A percentile compares a stretch with the other conserved stretches of the same genome.
Evolutionary conservation across 768 basidiomycete genomes (phyloP).

Genomic region (Royoungia palumana): DNA sequence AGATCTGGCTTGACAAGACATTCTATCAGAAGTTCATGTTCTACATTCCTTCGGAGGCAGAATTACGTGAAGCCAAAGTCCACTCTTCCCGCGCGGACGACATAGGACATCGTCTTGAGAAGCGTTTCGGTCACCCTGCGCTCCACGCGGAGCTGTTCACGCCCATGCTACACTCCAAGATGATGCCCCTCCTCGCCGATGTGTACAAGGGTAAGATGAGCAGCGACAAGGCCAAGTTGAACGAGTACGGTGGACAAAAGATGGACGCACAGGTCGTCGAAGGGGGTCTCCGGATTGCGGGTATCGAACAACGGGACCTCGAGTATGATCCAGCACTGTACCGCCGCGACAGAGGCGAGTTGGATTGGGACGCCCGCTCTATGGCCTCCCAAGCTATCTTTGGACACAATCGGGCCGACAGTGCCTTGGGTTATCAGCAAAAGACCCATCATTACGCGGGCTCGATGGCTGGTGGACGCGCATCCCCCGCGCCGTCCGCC

Average conservation of each 20-base stretch:
- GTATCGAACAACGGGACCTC: constrained; percentile 72
- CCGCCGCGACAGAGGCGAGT: constrained; percentile 75
- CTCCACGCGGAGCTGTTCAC: constrained; percentile 84
- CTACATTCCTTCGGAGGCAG: constrained; percentile 79
- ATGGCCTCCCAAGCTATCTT: constrained; percentile 59
- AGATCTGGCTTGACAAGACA: constrained; percentile 70
- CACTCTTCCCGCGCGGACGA: constrained; percentile 76
- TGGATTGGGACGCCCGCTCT: constrained; percentile 85
- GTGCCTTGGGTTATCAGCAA: constrained; percentile 39
- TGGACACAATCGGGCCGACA: constrained; percentile 34
- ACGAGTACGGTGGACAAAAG: constrained; percentile 76
- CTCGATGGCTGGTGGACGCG: constrained; percentile 32
- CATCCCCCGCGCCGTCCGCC: constrained; percentile 41
- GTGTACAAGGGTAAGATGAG: constrained; percentile 75
- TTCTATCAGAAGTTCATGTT: constrained; percentile 72
- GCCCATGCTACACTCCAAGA: constrained; percentile 81
- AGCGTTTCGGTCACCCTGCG: constrained; percentile 94
- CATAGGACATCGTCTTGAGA: constrained; percentile 71
- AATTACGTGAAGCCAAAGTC: constrained; percentile 69
- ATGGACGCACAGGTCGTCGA: constrained; percentile 72
- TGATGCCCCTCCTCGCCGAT: constrained; percentile 73
- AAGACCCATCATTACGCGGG: constrained; percentile 41
- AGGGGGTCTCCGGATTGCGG: constrained; percentile 81
- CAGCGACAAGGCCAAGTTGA: constrained; percentile 58
- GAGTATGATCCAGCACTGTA: constrained; percentile 82